These are phyloP conservation scores for Verticillium dahliae DNA, from an alignment of 2,329 filamentous ascomycete genomes.

Conservation along the genomic window DNA sequence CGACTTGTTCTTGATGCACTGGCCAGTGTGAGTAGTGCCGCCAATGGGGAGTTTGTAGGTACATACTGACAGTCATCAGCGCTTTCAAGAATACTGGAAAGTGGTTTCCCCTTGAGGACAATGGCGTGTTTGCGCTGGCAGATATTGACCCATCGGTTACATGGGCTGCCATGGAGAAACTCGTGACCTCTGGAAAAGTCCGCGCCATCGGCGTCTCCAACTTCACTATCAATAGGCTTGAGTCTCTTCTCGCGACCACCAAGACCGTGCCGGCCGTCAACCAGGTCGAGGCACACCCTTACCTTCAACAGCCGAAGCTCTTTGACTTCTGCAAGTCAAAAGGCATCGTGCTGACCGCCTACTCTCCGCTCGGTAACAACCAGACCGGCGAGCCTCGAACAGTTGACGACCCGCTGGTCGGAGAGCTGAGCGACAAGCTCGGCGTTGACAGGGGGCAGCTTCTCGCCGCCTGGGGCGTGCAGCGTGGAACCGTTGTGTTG, in stretches of 20 bases:
- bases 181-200: slow-evolving; percentile 29
- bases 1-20: slow-evolving; percentile 46
- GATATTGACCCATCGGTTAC: slow-evolving; percentile 35
- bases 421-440: slow-evolving; percentile 36
- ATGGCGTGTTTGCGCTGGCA: slow-evolving; percentile 60
- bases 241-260: slow-evolving; percentile 40
- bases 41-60: too few relatives aligned
- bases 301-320: slow-evolving; percentile 55
- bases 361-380: slow-evolving; percentile 59
- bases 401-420: slow-evolving; percentile 40
- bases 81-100: slow-evolving; percentile 47
- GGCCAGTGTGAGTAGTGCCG: slow-evolving; percentile 25
- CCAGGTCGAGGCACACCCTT: slow-evolving; percentile 65
- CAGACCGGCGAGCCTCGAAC: slow-evolving; percentile 32
- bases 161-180: slow-evolving; percentile 30
- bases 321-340: slow-evolving; percentile 50
- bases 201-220: slow-evolving; percentile 45
- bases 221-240: slow-evolving; percentile 34
- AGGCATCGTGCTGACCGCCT: slow-evolving; percentile 55
- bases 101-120: slow-evolving; percentile 35
- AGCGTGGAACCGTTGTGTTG: slow-evolving; percentile 59
- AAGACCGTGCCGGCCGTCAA: slow-evolving; percentile 54
- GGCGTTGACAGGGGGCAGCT: slow-evolving; percentile 32
- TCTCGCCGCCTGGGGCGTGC: slow-evolving; percentile 53
- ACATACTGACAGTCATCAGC: slow-evolving; percentile 18